Evolutionary conservation across 2,329 filamentous ascomycete species (phyloP).

Genomic region (Chrysoporthe deuterocubensis): DNA sequence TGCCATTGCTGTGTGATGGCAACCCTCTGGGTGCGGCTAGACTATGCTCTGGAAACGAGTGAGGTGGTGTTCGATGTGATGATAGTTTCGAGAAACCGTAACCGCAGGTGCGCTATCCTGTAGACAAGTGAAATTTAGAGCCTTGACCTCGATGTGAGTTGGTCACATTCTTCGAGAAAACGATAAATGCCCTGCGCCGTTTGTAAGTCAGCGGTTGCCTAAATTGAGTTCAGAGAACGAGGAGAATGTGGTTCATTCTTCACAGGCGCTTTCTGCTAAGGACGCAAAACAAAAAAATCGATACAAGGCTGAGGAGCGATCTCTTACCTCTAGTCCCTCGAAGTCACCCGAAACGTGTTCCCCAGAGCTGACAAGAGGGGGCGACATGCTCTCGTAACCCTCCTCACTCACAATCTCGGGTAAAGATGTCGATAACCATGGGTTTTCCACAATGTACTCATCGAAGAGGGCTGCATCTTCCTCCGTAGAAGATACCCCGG

Average conservation of each 20-base stretch:
- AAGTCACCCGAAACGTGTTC: conserved; percentile 53
- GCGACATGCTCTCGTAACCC: conserved; percentile 57
- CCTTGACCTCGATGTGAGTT: conserved; percentile 32
- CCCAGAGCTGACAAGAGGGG: conserved; percentile 46
- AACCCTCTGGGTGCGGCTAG: conserved; percentile 7
- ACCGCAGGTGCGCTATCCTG: not conserved
- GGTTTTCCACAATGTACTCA: conserved; percentile 48
- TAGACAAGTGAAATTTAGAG: conserved; percentile 22
- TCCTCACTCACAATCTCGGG: conserved; percentile 43
- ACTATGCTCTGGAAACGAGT: conserved; percentile 23
- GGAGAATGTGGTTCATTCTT: not conserved
- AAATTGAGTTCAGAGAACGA: not conserved
- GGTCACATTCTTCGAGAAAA: conserved; percentile 63
- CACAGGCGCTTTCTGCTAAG: too few relatives aligned
- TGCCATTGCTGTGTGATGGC: conserved; percentile 18
- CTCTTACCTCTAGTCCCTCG: conserved; percentile 52
- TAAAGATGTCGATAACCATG: conserved; percentile 48
- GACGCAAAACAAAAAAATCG: not conserved
- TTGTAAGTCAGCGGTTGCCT: not conserved
- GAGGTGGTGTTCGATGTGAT: conserved; percentile 23
- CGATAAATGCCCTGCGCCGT: conserved; percentile 53
- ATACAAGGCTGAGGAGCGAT: not conserved
- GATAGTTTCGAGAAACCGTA: conserved; percentile 5
- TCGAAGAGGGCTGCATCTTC: conserved; percentile 47
- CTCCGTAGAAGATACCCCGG: conserved; percentile 40